Percentiles rank a stretch among this genome's conserved stretches.
phyloP scores from a whole-genome alignment of 345 rosid genomes.

The Eutrema heterophyllum region DNA sequence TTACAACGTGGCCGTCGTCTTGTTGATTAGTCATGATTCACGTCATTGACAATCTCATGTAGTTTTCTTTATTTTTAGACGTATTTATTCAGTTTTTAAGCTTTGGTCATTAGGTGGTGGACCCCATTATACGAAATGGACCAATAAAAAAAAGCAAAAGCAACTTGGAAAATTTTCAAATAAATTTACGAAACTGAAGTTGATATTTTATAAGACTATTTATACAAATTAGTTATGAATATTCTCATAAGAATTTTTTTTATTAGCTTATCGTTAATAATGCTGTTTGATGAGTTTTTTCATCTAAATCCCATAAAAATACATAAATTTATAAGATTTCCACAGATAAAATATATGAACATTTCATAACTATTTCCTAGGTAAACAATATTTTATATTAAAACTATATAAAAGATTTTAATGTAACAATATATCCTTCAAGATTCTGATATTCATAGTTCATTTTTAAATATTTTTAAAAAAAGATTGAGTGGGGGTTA shows the following conservation, averaged over 20 bases:
- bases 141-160: not conserved
- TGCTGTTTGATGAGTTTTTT: not conserved
- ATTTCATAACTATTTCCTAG: no score
- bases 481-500: no score
- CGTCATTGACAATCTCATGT: constrained; percentile 29
- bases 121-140: constrained; percentile 17
- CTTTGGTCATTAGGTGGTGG: constrained; percentile 14
- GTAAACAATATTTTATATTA: no score
- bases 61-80: not conserved
- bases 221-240: not conserved
- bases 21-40: constrained; percentile 17
- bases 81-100: not conserved
- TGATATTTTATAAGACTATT: not conserved
- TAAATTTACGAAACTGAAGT: not conserved
- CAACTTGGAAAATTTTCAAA: not conserved
- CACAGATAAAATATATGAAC: no score
- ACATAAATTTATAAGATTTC: no score
- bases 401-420: no score
- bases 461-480: no score
- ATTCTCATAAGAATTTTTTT: not conserved
- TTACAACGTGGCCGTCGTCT: constrained; percentile 31
- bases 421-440: no score
- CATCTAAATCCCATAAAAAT: no score
- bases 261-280: not conserved
- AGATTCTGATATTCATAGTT: no score